Evolutionary conservation across 495 filamentous ascomycete species (phyloP).

Genomic region (Astrocystis sublimbata): DNA sequence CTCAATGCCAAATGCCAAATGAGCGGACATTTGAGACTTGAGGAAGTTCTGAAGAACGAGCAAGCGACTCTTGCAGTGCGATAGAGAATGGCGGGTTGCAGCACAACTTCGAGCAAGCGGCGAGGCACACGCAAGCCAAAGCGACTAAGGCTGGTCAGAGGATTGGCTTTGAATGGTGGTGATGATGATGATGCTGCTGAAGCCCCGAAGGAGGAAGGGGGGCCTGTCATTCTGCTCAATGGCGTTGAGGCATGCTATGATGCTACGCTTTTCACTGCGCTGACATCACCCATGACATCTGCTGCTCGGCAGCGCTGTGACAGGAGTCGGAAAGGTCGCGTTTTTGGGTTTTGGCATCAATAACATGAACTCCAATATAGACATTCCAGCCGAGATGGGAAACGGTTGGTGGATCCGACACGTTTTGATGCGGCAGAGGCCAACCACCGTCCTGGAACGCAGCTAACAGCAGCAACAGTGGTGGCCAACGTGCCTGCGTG

Average conservation of each 20-base stretch:
- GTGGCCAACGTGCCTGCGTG: too few relatives aligned
- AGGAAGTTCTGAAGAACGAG: neutral
- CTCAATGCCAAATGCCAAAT: neutral
- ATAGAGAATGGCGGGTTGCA: neutral
- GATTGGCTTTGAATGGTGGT: neutral
- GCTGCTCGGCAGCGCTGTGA: neutral
- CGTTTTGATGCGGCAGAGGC: slow-evolving; percentile 1
- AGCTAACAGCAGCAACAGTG: too few relatives aligned
- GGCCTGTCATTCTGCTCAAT: slow-evolving; percentile 1
- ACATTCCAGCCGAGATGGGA: slow-evolving; percentile 8
- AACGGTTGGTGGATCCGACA: slow-evolving; percentile 3
- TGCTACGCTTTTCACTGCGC: neutral
- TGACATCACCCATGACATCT: slow-evolving; percentile 12
- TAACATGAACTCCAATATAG: neutral
- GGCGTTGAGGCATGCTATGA: neutral
- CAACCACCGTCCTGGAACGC: slow-evolving; percentile 1
- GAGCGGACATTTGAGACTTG: too few relatives aligned
- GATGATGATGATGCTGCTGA: too few relatives aligned
- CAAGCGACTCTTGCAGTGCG: too few relatives aligned
- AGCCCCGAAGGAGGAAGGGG: slow-evolving; percentile 1
- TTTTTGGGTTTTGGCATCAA: slow-evolving; percentile 1
- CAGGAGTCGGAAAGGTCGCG: neutral
- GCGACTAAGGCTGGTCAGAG: neutral
- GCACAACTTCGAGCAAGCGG: neutral
- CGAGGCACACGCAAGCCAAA: slow-evolving; percentile 2